phyloP scores from a whole-genome alignment of 805 yeast genomes.

The Myxozyma udenii region DNA sequence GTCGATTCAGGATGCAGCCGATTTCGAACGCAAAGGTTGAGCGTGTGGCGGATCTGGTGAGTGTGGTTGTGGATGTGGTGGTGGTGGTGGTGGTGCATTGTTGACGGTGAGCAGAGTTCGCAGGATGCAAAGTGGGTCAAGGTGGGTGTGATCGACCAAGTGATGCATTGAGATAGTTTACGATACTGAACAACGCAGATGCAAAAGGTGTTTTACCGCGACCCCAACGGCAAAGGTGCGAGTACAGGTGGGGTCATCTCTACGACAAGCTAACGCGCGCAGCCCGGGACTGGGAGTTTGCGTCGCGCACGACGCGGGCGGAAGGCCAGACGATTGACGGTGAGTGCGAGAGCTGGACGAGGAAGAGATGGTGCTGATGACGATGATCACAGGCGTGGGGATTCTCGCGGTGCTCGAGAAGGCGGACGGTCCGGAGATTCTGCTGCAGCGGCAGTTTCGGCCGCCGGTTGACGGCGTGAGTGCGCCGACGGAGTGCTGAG shows the following conservation, averaged over 20 bases:
- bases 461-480: constrained; percentile 89
- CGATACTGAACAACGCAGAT: no score
- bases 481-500: background rate
- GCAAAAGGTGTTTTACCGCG: constrained; percentile 63
- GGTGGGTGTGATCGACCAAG: constrained; percentile 14
- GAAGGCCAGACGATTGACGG: constrained; percentile 70
- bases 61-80: background rate
- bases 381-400: constrained; percentile 55
- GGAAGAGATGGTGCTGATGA: no score
- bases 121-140: constrained; percentile 64
- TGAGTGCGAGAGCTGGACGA: no score
- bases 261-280: no score
- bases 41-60: constrained; percentile 23
- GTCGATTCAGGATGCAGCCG: background rate
- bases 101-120: constrained; percentile 33
- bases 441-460: constrained; percentile 84
- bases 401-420: constrained; percentile 68
- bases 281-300: constrained; percentile 85
- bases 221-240: constrained; percentile 57
- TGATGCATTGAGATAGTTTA: no score
- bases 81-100: no score
- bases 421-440: constrained; percentile 50
- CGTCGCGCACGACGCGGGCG: constrained; percentile 72
- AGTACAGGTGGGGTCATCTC: no score
- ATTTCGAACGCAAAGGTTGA: constrained; percentile 20